phyloP scores from a whole-genome alignment of 2,329 filamentous ascomycete genomes.

The Teratosphaeria viscida region DNA sequence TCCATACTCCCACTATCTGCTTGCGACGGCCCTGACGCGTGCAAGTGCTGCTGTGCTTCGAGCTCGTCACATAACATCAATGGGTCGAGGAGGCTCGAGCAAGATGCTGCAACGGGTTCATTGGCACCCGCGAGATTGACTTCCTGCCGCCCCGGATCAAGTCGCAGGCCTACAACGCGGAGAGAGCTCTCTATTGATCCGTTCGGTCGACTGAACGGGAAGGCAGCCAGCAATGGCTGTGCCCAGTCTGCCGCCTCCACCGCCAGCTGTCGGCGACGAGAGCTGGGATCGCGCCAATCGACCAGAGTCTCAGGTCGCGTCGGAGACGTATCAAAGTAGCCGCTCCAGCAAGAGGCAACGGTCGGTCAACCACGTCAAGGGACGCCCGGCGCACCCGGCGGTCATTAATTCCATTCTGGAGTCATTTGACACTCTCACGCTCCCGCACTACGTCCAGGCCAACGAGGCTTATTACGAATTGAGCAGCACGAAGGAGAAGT shows the following conservation, averaged over 20 bases:
- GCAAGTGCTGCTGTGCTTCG: neutral
- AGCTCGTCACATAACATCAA: neutral
- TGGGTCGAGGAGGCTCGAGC: neutral
- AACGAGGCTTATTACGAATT: slow-evolving; percentile 12
- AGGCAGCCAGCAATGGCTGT: slow-evolving; percentile 1
- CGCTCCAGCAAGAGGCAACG: slow-evolving; percentile 1
- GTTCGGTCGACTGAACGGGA: neutral
- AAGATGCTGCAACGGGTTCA: neutral
- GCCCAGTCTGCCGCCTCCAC: neutral
- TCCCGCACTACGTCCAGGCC: slow-evolving; percentile 11
- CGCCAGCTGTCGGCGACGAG: neutral
- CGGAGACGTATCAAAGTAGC: neutral
- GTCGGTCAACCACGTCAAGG: slow-evolving; percentile 22
- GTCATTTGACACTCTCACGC: slow-evolving; percentile 39
- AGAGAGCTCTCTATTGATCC: neutral
- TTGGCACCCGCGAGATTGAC: neutral
- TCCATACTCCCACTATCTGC: neutral
- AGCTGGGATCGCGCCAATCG: neutral
- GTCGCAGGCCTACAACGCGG: neutral
- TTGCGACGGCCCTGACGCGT: neutral
- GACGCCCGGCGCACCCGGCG: slow-evolving; percentile 49
- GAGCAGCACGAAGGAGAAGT: slow-evolving; percentile 6
- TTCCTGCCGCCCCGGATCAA: neutral
- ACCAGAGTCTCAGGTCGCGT: neutral
- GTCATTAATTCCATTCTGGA: slow-evolving; percentile 57